phyloP scores from a whole-genome alignment of 768 basidiomycete species.

The Hygrocybe coccinea region DNA sequence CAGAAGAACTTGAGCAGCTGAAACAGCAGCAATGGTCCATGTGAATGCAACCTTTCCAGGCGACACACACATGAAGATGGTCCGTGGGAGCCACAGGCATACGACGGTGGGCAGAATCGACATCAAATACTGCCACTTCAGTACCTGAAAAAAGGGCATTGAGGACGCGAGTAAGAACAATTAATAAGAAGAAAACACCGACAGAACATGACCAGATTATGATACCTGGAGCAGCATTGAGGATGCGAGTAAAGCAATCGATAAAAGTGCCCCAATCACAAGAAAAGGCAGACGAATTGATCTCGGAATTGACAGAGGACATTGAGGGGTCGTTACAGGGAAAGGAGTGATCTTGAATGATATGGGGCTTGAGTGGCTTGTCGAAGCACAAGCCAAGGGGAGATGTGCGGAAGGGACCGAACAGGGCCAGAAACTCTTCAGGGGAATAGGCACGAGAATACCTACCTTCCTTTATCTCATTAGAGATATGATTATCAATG shows the following conservation, averaged over 20 bases:
- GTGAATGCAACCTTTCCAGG: conserved; percentile 12
- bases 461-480: conserved; percentile 10
- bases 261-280: not conserved
- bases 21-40: conserved; percentile 20
- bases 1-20: conserved; percentile 12
- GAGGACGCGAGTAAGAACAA: no score
- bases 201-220: no score
- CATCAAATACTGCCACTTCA: conserved; percentile 16
- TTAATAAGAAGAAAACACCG: no score
- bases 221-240: conserved; percentile 16
- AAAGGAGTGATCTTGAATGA: conserved; percentile 15
- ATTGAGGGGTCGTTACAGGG: conserved; percentile 9
- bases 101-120: conserved; percentile 2
- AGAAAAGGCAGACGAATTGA: not conserved
- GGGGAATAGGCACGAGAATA: conserved; percentile 17
- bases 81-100: not conserved
- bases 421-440: conserved; percentile 8
- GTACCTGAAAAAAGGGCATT: no score
- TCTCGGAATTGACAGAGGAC: conserved; percentile 10
- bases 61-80: not conserved
- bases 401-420: conserved; percentile 12
- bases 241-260: conserved; percentile 10
- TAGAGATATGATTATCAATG: conserved; percentile 8
- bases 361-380: conserved; percentile 13
- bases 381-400: conserved; percentile 15